A percentile compares a stretch with the other conserved stretches of the same genome.
Evolutionary conservation across 176 grass and related monocot genomes (phyloP).

Genomic region (Carex pumila): DNA sequence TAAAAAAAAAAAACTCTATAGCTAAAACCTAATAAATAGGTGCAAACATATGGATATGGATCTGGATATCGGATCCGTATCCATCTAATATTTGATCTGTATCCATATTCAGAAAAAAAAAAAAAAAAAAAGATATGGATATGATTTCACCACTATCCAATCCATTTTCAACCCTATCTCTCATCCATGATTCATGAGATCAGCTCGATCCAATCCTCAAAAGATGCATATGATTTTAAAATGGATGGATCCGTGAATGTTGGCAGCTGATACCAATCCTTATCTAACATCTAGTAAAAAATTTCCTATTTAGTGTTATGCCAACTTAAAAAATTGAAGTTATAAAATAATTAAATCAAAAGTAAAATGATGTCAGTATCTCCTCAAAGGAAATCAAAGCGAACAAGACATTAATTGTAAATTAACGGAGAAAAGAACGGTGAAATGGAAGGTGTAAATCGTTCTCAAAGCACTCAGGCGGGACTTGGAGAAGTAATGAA

Average conservation of each 20-base stretch:
- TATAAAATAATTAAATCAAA: not conserved
- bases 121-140: no score
- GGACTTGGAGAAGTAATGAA: not conserved
- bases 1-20: no score
- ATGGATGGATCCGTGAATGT: not conserved
- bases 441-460: constrained; percentile 3
- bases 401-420: not conserved
- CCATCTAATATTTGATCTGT: no score
- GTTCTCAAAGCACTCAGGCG: not conserved
- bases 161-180: no score
- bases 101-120: no score
- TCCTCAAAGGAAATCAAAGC: not conserved
- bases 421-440: not conserved
- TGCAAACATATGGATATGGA: no score
- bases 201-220: no score
- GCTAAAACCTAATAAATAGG: no score
- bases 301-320: not conserved
- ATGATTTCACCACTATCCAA: no score
- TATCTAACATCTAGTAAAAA: not conserved
- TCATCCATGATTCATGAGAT: no score
- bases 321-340: not conserved
- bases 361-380: not conserved
- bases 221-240: not conserved
- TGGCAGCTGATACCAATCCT: not conserved
- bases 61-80: no score